Percentiles rank a stretch among this genome's conserved stretches.
Conservation (phyloP, 257 asterid genomes). For the Dorcoceras hygrometricum region DNA sequence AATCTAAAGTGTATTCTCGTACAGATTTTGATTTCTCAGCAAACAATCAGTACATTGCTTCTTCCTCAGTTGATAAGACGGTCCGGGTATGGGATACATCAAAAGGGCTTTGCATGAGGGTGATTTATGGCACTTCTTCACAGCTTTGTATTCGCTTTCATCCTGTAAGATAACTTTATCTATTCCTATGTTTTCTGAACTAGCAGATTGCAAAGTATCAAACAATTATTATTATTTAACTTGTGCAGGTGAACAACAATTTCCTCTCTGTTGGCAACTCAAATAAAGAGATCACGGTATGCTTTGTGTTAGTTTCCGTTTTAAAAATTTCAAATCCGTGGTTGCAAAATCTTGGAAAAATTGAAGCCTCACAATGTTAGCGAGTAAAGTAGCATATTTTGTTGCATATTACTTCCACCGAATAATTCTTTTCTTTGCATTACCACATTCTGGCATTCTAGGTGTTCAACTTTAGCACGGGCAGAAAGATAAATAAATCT, state of each 20-base stretch:
- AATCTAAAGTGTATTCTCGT: constrained; percentile 29
- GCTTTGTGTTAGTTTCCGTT: constrained; percentile 17
- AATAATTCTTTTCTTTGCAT: background rate
- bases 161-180: constrained; percentile 54
- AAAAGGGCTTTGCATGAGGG: constrained; percentile 90
- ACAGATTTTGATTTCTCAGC: constrained; percentile 98
- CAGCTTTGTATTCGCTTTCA: constrained; percentile 95
- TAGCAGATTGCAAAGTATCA: background rate
- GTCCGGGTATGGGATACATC: constrained; percentile 95
- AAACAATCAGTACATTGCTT: constrained; percentile 91
- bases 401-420: constrained; percentile 1
- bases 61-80: constrained; percentile 88
- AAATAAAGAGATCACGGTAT: constrained; percentile 82
- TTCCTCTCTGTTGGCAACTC: constrained; percentile 92
- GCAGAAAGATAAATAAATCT: constrained; percentile 70
- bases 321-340: background rate
- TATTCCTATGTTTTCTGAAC: constrained; percentile 11
- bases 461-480: constrained; percentile 97
- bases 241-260: constrained; percentile 85
- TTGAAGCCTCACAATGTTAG: background rate
- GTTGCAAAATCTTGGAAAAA: constrained; percentile 7
- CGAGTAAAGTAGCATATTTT: constrained; percentile 6
- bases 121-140: constrained; percentile 81
- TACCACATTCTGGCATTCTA: constrained; percentile 30
- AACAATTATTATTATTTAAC: constrained; percentile 17